Conservation (phyloP, 2,329 filamentous ascomycete genomes). For the Alternaria sp. region DNA sequence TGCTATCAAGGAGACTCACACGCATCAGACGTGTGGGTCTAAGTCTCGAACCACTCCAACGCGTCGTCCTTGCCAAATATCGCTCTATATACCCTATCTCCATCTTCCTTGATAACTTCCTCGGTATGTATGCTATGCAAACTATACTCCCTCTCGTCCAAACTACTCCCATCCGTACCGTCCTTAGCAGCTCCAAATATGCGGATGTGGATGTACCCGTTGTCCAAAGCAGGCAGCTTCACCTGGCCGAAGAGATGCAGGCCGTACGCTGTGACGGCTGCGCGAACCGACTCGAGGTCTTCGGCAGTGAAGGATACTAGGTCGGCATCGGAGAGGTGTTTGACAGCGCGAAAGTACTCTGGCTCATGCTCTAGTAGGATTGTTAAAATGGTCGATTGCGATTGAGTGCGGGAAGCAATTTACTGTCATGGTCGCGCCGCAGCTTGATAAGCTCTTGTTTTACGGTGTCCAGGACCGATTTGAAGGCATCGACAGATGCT, state of each 20-base stretch:
- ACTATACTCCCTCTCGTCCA: slow-evolving; percentile 44
- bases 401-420: not conserved
- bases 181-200: slow-evolving; percentile 45
- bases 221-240: slow-evolving; percentile 31
- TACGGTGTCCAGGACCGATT: slow-evolving; percentile 41
- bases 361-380: slow-evolving; percentile 45
- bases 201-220: slow-evolving; percentile 45
- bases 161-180: slow-evolving; percentile 43
- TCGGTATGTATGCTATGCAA: slow-evolving; percentile 43
- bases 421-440: slow-evolving; percentile 49
- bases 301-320: slow-evolving; percentile 38
- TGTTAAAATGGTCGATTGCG: not conserved
- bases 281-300: slow-evolving; percentile 41
- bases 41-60: slow-evolving; percentile 50
- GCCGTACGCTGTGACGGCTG: slow-evolving; percentile 43
- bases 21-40: not conserved
- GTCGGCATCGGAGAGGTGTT: slow-evolving; percentile 52
- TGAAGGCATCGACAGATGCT: slow-evolving; percentile 47
- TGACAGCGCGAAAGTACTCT: slow-evolving; percentile 50
- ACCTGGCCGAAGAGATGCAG: slow-evolving; percentile 46
- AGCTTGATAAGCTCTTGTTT: slow-evolving; percentile 47
- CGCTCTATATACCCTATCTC: slow-evolving; percentile 35
- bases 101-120: not conserved
- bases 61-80: slow-evolving; percentile 43
- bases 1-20: too few species aligned